These are phyloP conservation scores for Pichia rugopelliculosa DNA, from an alignment of 805 yeast genomes.

Conservation along the genomic window DNA sequence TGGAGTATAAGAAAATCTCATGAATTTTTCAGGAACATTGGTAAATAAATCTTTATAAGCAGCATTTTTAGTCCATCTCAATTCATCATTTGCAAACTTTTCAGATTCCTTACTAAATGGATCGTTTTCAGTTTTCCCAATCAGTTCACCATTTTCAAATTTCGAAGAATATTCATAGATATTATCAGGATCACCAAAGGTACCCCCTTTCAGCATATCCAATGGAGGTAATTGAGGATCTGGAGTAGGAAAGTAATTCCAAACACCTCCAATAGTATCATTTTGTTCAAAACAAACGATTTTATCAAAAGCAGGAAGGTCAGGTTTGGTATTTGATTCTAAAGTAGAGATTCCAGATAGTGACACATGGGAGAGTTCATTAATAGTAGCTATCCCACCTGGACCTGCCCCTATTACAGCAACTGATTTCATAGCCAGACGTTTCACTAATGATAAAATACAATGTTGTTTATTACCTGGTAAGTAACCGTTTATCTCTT, in stretches of 20 bases:
- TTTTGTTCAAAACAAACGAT: constrained; percentile 36
- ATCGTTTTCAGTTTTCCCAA: constrained; percentile 18
- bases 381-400: constrained; percentile 31
- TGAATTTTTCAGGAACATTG: constrained; percentile 34
- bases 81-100: constrained; percentile 6
- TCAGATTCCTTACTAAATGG: constrained; percentile 24
- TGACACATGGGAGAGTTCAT: constrained; percentile 26
- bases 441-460: too few species aligned
- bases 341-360: constrained; percentile 20
- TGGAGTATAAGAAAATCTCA: constrained; percentile 31
- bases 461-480: too few species aligned
- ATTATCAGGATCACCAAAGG: constrained; percentile 12
- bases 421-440: constrained; percentile 16
- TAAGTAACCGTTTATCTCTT: too few species aligned
- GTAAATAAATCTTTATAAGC: constrained; percentile 34
- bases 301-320: constrained; percentile 26
- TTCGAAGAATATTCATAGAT: constrained; percentile 10
- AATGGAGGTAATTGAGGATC: constrained; percentile 19
- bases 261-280: constrained; percentile 33
- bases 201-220: background rate
- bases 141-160: too few species aligned
- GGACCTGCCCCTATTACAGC: constrained; percentile 37
- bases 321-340: background rate
- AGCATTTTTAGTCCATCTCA: constrained; percentile 35
- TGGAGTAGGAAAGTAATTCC: constrained; percentile 20